phyloP scores from a whole-genome alignment of 2,329 filamentous ascomycete species.

The Mollisiaceae sp. region DNA sequence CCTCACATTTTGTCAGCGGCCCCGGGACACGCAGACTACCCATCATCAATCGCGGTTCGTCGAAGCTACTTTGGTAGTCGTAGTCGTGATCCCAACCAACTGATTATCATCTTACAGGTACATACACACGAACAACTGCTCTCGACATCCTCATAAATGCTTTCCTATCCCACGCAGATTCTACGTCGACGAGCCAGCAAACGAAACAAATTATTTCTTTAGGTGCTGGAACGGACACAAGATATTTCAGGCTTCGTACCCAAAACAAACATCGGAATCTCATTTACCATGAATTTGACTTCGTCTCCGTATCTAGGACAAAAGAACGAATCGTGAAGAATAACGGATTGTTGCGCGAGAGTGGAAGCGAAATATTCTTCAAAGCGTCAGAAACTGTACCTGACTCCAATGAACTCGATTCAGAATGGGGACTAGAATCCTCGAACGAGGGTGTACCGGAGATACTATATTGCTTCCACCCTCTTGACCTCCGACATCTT shows the following conservation, averaged over 20 bases:
- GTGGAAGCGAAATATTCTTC: constrained; percentile 44
- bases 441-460: constrained; percentile 25
- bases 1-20: constrained; percentile 67
- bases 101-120: constrained; percentile 59
- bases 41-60: constrained; percentile 88
- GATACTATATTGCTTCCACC: constrained; percentile 53
- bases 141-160: constrained; percentile 77
- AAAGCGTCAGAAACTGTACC: constrained; percentile 35
- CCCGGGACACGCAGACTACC: constrained; percentile 71
- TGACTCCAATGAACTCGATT: constrained; percentile 24
- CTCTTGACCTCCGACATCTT: constrained; percentile 44
- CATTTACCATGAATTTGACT: constrained; percentile 92
- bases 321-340: constrained; percentile 46
- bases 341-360: constrained; percentile 24
- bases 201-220: constrained; percentile 84
- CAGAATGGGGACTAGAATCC: constrained; percentile 37
- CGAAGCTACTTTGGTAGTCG: not conserved
- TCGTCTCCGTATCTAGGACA: constrained; percentile 70
- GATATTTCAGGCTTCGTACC: constrained; percentile 72
- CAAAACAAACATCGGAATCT: constrained; percentile 48
- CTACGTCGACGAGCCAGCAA: constrained; percentile 33
- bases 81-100: not conserved
- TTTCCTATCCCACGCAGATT: constrained; percentile 61
- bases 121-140: constrained; percentile 86
- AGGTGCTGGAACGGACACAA: constrained; percentile 91